Base-by-base conservation (phyloP, 1,284 basidiomycete genomes). In the Cryptococcus hybrid region DNA sequence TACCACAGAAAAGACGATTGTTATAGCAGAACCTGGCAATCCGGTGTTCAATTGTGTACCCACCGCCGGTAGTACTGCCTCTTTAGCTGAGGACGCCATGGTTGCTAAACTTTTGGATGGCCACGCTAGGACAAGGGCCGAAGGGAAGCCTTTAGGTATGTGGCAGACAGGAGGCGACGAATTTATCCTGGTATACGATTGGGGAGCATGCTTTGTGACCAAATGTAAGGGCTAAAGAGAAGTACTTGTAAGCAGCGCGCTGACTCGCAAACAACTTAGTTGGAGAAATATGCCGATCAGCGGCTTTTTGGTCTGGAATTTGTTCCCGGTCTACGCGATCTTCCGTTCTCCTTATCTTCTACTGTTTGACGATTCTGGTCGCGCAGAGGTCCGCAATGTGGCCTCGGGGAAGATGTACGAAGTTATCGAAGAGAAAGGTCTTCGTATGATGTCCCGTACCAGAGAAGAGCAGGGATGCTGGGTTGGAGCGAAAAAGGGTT, bases 21-120 rank as follows among this genome's bases (percentile, higher is more conserved):
- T 70, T 34, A 65, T 73, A 44, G 67, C 66, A 47, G 71, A 73
- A 56, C 68, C 69, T 5, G 69, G 71, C 2, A 70, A 69, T 47
- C 58, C 67, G 15, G 55, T 57, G 7, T 62, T 54, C 51, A 68
- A 68, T 42, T 30, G 47, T 3, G 65, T 73, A 13, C 71, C 71
- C 12, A 63, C 59, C 6, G 61, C 67, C 63, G 37, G 18, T 47
- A 5, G 57, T 52, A 8, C 47, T 62, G 6, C 24, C 54, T 15
- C 56, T n/a, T 15, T 51, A 18, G 15, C 11, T 8, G 49, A 58
- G 36, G 52, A 47, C 9, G 51, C 59, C 7, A 54, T 52, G 44
- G 57, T 69, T 6, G 56, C 53, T 15, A 52, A 63, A 37, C 55
- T 71, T 57, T 49, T 61, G 8, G 47, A 43, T 40, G 35, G 46